phyloP scores from a whole-genome alignment of 2,329 filamentous ascomycete species.

The Trichoderma afroharzianum region DNA sequence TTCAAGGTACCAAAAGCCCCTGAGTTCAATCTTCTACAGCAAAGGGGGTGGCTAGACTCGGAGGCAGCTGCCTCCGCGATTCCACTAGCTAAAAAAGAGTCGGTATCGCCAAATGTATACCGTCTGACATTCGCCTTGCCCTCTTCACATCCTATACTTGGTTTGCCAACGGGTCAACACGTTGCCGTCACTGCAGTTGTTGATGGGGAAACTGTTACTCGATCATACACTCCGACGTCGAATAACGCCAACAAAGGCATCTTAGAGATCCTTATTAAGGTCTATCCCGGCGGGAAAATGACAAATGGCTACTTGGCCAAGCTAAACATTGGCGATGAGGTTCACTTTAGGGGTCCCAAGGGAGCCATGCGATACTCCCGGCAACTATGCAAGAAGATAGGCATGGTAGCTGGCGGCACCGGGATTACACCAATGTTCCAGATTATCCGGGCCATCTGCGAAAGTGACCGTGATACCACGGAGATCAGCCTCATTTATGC shows the following conservation, averaged over 20 bases:
- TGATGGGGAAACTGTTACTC: constrained; percentile 43
- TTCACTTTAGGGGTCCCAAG: constrained; percentile 53
- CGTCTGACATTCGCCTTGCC: neutral
- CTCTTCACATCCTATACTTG: neutral
- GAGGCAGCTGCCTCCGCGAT: neutral
- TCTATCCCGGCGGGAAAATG: constrained; percentile 47
- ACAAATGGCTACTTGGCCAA: constrained; percentile 42
- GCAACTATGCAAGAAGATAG: constrained; percentile 38
- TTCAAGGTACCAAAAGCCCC: neutral
- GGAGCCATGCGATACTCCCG: constrained; percentile 28
- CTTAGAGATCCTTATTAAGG: constrained; percentile 49
- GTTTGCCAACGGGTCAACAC: neutral
- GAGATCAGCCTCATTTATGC: constrained; percentile 56
- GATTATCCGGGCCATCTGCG: constrained; percentile 60
- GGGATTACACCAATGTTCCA: constrained; percentile 42
- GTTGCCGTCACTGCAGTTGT: neutral
- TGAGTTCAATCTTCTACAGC: neutral
- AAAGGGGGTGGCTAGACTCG: neutral
- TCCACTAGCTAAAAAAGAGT: neutral
- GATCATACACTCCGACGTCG: constrained; percentile 80
- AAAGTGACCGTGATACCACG: constrained; percentile 55
- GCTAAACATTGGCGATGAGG: constrained; percentile 46
- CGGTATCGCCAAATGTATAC: neutral
- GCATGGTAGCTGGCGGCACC: constrained; percentile 51
- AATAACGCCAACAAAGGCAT: constrained; percentile 39